A percentile compares a stretch with the other conserved stretches of the same genome.
These are phyloP conservation scores for Colletotrichum kahawae DNA, from an alignment of 2,329 filamentous ascomycete genomes.

Conservation along the genomic window DNA sequence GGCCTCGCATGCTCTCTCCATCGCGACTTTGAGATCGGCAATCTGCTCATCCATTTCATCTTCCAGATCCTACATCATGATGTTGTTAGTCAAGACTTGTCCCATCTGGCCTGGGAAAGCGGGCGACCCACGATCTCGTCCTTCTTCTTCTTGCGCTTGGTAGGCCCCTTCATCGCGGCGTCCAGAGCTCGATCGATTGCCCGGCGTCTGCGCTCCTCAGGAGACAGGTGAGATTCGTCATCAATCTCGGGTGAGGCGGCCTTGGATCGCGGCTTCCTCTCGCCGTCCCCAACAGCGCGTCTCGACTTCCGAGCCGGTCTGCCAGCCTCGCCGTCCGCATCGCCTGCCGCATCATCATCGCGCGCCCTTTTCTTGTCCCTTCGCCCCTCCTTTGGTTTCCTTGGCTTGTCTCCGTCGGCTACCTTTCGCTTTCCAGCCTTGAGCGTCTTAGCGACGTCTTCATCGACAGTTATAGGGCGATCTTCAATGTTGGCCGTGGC, in stretches of 20 bases:
- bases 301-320: conserved; percentile 51
- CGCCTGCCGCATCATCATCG: conserved; percentile 55
- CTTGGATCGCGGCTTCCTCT: conserved; percentile 53
- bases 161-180: conserved; percentile 82
- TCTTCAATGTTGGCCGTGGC: conserved; percentile 67
- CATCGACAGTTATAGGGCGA: conserved; percentile 70
- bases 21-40: conserved; percentile 82
- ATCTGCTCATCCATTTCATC: conserved; percentile 90
- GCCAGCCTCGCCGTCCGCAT: conserved; percentile 45
- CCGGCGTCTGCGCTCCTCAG: conserved; percentile 82
- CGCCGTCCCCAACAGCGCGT: conserved; percentile 43
- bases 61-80: conserved; percentile 74
- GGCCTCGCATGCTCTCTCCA: conserved; percentile 87
- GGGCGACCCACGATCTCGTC: conserved; percentile 76
- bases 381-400: conserved; percentile 78
- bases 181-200: conserved; percentile 89
- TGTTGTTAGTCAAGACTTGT: conserved; percentile 26
- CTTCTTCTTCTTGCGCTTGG: conserved; percentile 77
- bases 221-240: conserved; percentile 79
- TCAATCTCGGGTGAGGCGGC: conserved; percentile 61
- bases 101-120: background rate
- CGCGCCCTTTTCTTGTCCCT: conserved; percentile 69
- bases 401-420: conserved; percentile 64
- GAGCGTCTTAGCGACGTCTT: conserved; percentile 66
- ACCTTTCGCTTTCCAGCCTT: conserved; percentile 72